Percentiles rank a stretch among this genome's conserved stretches.
These are phyloP conservation scores for Cardamine occulta DNA, from an alignment of 345 rosid species.

Conservation along the genomic window DNA sequence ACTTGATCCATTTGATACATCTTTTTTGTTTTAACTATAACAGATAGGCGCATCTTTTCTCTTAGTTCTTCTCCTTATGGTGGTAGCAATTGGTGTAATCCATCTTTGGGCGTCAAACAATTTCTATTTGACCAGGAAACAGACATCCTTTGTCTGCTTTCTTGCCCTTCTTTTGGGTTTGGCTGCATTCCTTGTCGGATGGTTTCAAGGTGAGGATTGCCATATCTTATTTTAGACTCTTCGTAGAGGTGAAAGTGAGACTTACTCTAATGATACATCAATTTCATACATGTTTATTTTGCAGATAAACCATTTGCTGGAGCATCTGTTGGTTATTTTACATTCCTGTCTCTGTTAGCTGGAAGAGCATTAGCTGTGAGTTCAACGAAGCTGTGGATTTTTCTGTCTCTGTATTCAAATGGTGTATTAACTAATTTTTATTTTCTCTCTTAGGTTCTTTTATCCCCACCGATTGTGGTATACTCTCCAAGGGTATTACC, in stretches of 20 bases:
- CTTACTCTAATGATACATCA: slow-evolving; percentile 25
- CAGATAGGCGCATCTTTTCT: slow-evolving; percentile 96
- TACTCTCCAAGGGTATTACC: slow-evolving; percentile 98
- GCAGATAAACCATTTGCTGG: slow-evolving; percentile 95
- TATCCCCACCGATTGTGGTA: slow-evolving; percentile 98
- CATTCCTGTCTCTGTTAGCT: slow-evolving; percentile 89
- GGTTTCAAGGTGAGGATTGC: slow-evolving; percentile 68
- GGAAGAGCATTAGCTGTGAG: slow-evolving; percentile 98
- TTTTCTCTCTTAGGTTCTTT: slow-evolving; percentile 72
- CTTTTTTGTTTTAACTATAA: slow-evolving; percentile 44
- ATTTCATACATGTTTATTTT: slow-evolving; percentile 37
- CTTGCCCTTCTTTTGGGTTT: slow-evolving; percentile 93
- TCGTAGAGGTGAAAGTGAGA: slow-evolving; percentile 7
- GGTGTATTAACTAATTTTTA: slow-evolving; percentile 6
- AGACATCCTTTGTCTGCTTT: slow-evolving; percentile 86
- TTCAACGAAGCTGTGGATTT: slow-evolving; percentile 13
- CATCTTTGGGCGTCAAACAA: slow-evolving; percentile 99
- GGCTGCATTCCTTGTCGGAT: slow-evolving; percentile 98
- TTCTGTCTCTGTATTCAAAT: slow-evolving; percentile 24
- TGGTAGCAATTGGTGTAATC: slow-evolving; percentile 90
- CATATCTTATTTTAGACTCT: slow-evolving; percentile 27
- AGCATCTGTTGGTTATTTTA: slow-evolving; percentile 98
- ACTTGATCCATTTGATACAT: slow-evolving; percentile 40
- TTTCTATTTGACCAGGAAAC: slow-evolving; percentile 92
- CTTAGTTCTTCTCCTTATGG: slow-evolving; percentile 82